Percentiles rank a stretch among this genome's conserved stretches.
phyloP scores from a whole-genome alignment of 768 basidiomycete species.

The Lyophyllum decastes region DNA sequence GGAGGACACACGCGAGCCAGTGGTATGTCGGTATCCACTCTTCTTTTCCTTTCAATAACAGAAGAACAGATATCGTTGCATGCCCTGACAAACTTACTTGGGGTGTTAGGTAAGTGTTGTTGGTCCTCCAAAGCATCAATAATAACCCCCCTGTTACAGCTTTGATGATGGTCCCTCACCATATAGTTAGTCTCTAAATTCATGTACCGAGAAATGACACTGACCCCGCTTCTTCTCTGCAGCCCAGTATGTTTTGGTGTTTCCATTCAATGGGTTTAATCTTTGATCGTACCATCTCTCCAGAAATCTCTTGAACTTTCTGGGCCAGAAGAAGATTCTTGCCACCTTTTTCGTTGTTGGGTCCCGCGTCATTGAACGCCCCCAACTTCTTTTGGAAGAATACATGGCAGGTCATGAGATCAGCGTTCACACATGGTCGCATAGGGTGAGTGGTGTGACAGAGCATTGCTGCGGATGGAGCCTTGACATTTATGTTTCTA shows the following conservation, averaged over 20 bases:
- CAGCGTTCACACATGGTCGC: constrained; percentile 91
- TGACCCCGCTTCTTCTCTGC: constrained; percentile 3
- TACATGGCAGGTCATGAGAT: constrained; percentile 83
- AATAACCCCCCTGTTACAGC: constrained; percentile 30
- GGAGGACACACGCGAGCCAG: constrained; percentile 63
- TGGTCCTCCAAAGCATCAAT: not conserved
- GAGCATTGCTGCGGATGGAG: not conserved
- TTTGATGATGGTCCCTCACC: constrained; percentile 88
- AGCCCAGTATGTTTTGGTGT: constrained; percentile 23
- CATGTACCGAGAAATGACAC: constrained; percentile 1
- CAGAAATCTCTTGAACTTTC: constrained; percentile 72
- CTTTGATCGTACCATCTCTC: not conserved
- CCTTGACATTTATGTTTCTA: constrained; percentile 23
- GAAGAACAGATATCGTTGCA: constrained; percentile 51
- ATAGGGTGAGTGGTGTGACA: constrained; percentile 45
- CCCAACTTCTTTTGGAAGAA: constrained; percentile 73
- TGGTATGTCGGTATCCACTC: constrained; percentile 26
- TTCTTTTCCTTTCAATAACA: not conserved
- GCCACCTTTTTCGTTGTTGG: constrained; percentile 94
- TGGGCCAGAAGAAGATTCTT: constrained; percentile 58
- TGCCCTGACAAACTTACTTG: constrained; percentile 73
- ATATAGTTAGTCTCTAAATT: constrained; percentile 61
- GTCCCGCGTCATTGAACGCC: constrained; percentile 80
- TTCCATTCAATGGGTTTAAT: not conserved
- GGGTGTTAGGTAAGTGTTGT: constrained; percentile 63